Evolutionary conservation across 306 rosid species (phyloP).

Genomic region (Oxytropis ochrocephala): DNA sequence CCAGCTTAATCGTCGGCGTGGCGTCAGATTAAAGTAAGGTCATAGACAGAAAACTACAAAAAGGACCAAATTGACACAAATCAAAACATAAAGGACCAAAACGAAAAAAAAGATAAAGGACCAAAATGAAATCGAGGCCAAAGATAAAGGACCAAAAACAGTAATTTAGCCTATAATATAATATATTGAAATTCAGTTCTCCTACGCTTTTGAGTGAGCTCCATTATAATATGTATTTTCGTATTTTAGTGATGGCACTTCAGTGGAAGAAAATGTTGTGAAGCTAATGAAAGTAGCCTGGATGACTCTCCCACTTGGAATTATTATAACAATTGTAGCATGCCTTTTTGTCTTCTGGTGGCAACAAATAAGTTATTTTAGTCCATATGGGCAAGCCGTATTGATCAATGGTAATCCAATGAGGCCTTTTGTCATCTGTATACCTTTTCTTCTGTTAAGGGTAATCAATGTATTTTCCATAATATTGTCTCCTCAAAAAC

Average conservation of each 20-base stretch:
- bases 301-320: constrained; percentile 79
- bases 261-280: constrained; percentile 58
- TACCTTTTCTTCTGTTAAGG: neutral
- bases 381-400: constrained; percentile 78
- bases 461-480: neutral
- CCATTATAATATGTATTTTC: neutral
- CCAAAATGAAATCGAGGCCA: too few species aligned
- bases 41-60: too few species aligned
- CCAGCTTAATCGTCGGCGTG: too few species aligned
- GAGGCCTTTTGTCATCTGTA: neutral
- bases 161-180: too few species aligned
- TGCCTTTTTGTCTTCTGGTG: constrained; percentile 71
- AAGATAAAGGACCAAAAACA: too few species aligned
- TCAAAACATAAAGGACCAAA: too few species aligned
- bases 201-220: neutral
- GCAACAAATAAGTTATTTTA: constrained; percentile 52
- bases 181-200: neutral
- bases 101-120: too few species aligned
- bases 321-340: constrained; percentile 54
- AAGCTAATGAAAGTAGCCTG: constrained; percentile 85
- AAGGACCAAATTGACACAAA: too few species aligned
- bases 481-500: neutral
- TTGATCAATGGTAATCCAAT: constrained; percentile 72
- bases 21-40: too few species aligned
- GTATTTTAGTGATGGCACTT: constrained; percentile 49